Evolutionary conservation across 1,284 basidiomycete genomes (phyloP), one percentile per base, ranked within the genome.

Genomic region (Pseudozyma sp.): DNA sequence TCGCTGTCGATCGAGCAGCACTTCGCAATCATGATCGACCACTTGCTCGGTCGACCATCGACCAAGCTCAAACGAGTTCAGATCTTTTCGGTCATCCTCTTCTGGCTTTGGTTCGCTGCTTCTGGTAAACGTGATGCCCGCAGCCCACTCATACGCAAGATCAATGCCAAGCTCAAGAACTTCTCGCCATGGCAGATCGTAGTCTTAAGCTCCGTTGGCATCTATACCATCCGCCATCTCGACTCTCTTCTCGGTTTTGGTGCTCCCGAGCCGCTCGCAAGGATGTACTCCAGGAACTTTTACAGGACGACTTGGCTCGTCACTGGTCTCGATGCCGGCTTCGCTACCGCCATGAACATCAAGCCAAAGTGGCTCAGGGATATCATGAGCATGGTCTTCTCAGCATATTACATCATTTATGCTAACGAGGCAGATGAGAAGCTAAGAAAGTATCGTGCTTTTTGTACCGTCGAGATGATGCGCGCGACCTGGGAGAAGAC

Each of bases 401-500:
- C 93, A 0, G 87, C 88, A 1, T 98, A 98, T 87, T 99, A 98
- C 85, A 91, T 97, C n/a, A 85, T 97, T 25, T 97, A 93, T 83
- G 92, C 95, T 21, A 91, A 92, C 77, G 93, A 96, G 83, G 96
- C 91, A 0, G 96, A 99, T 77, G 82, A 84, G 59, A 84, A 97
- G 94, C 89, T 99, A 52, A 90, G 95, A 64, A 90, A 91, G 70
- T 97, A 92, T 84, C 89, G 96, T 76, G 94, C 95, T 25, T 90
- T 96, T 1, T 95, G 94, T 61, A 97, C 95, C 0, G 91, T 98
- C 34, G 95, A 98, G 86, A 95, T 98, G 92, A 89, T 99, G 43
- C 90, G 96, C 10, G 88, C 89, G 11, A 97, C 94, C 9, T 98
- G 96, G 96, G 94, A 97, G 86, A 99, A 99, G 88, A 93, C 94